Percentiles rank a stretch among this genome's conserved stretches.
These are phyloP conservation scores for Harringtonia lauricola DNA, from an alignment of 2,329 filamentous ascomycete genomes.

Conservation along the genomic window DNA sequence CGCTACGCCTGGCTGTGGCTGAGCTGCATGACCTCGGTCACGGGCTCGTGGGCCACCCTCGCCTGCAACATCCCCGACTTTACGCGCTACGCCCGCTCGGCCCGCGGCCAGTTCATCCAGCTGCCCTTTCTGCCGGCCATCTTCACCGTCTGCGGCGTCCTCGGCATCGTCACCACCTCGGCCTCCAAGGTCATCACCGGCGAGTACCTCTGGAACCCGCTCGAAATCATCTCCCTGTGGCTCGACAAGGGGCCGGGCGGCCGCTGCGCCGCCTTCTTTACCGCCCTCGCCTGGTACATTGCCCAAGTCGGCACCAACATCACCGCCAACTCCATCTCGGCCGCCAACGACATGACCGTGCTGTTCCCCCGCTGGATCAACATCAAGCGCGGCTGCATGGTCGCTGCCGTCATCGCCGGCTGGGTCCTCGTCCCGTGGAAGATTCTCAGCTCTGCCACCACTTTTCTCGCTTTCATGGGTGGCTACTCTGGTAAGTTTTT, in stretches of 20 bases:
- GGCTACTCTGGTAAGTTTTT: constrained; percentile 32
- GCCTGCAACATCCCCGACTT: constrained; percentile 45
- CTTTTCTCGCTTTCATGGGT: constrained; percentile 54
- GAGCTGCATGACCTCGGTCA: constrained; percentile 33
- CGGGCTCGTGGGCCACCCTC: constrained; percentile 28
- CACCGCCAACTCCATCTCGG: constrained; percentile 40
- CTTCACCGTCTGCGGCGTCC: constrained; percentile 34
- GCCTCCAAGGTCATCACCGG: constrained; percentile 42
- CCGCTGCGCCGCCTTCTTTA: constrained; percentile 31
- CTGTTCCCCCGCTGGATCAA: constrained; percentile 42
- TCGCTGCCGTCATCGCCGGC: constrained; percentile 43
- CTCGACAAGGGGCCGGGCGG: constrained; percentile 29
- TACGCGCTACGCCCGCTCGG: constrained; percentile 26
- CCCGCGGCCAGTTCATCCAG: constrained; percentile 27
- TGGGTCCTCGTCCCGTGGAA: constrained; percentile 57
- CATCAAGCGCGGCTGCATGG: constrained; percentile 43
- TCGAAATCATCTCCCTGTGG: constrained; percentile 34
- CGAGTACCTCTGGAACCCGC: constrained; percentile 36
- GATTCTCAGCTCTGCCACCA: constrained; percentile 46
- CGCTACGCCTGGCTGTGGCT: constrained; percentile 34
- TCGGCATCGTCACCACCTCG: constrained; percentile 48
- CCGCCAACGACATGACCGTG: constrained; percentile 43
- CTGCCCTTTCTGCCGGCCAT: constrained; percentile 34
- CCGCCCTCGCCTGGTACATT: constrained; percentile 39
- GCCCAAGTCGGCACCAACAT: constrained; percentile 47